phyloP scores from a whole-genome alignment of 257 asterid species.

The Henckelia pumila region DNA sequence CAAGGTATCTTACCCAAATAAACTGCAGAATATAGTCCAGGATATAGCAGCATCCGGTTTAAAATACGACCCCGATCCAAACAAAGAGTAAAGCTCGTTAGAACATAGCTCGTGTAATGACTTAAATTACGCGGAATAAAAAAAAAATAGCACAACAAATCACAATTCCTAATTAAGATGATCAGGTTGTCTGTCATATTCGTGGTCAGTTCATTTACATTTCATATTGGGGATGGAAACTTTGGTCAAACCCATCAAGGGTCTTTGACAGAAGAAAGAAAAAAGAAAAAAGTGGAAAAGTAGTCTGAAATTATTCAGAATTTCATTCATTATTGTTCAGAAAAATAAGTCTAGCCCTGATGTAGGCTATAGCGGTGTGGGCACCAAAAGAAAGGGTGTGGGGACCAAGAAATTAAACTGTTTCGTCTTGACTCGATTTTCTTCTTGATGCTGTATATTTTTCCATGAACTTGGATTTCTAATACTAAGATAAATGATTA shows the following conservation, averaged over 20 bases:
- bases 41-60: constrained; percentile 27
- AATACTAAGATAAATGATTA: not conserved
- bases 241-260: constrained; percentile 63
- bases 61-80: constrained; percentile 35
- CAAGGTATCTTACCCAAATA: constrained; percentile 65
- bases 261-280: constrained; percentile 29
- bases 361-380: constrained; percentile 14
- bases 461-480: not conserved
- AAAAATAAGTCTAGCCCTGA: constrained; percentile 40
- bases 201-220: constrained; percentile 45
- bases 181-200: not conserved
- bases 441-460: no score
- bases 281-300: constrained; percentile 49
- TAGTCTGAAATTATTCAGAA: constrained; percentile 44
- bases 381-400: not conserved
- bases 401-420: not conserved
- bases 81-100: constrained; percentile 33
- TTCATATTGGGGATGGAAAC: constrained; percentile 35
- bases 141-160: not conserved
- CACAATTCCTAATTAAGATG: not conserved
- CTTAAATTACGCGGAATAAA: not conserved
- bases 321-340: constrained; percentile 57
- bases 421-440: not conserved
- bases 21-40: constrained; percentile 46
- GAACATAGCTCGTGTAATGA: not conserved